These are phyloP conservation scores for Ramaria sp. DNA, from an alignment of 768 basidiomycete genomes.

Conservation along the genomic window DNA sequence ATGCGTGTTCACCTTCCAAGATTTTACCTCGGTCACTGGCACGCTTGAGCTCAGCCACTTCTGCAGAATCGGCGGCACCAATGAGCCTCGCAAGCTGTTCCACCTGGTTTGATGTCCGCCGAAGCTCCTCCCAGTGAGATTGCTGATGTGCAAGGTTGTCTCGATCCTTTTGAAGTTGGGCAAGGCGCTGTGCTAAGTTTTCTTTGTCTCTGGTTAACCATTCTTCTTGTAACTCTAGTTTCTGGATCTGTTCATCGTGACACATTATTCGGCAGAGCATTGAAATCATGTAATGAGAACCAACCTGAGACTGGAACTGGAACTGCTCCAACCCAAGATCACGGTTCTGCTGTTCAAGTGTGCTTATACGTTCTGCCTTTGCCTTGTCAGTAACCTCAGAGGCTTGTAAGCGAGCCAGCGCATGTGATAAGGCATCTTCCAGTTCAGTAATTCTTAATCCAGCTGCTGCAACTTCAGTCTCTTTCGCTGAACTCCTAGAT, in stretches of 20 bases:
- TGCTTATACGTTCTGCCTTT: slow-evolving; percentile 46
- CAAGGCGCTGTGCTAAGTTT: slow-evolving; percentile 36
- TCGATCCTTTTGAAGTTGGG: slow-evolving; percentile 45
- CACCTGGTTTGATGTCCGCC: slow-evolving; percentile 60
- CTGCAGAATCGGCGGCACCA: slow-evolving; percentile 55
- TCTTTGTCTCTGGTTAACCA: slow-evolving; percentile 58
- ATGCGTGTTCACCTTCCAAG: slow-evolving; percentile 55
- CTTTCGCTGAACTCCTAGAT: slow-evolving; percentile 28
- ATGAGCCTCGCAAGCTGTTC: slow-evolving; percentile 52
- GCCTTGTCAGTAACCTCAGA: slow-evolving; percentile 59
- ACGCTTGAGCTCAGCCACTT: slow-evolving; percentile 58
- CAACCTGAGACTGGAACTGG: slow-evolving; percentile 47
- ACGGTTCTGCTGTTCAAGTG: slow-evolving; percentile 50
- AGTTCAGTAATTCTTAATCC: slow-evolving; percentile 47
- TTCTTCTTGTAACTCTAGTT: slow-evolving; percentile 46
- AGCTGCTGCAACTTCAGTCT: slow-evolving; percentile 34
- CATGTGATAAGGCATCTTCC: slow-evolving; percentile 64
- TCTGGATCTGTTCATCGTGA: slow-evolving; percentile 36
- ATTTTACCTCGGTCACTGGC: slow-evolving; percentile 43
- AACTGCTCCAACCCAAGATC: slow-evolving; percentile 49
- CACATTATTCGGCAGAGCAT: slow-evolving; percentile 4
- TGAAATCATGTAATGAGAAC: slow-evolving; percentile 13
- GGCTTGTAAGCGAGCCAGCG: slow-evolving; percentile 57
- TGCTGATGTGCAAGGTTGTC: slow-evolving; percentile 52
- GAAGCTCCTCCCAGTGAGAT: slow-evolving; percentile 70